Evolutionary conservation across 805 yeast genomes (phyloP).

Genomic region (Spathaspora girioi): DNA sequence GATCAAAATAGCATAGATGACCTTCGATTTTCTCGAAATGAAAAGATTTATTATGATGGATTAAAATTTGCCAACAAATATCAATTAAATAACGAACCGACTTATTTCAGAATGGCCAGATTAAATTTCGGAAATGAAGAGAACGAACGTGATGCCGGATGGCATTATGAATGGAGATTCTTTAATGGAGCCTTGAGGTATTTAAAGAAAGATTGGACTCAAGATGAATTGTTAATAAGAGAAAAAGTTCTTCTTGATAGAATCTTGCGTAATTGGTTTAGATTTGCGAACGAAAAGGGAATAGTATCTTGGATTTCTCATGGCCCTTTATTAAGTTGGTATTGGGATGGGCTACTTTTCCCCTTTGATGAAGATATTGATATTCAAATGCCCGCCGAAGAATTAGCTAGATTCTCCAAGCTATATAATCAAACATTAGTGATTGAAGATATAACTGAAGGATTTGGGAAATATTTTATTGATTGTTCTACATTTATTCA

Average conservation of each 20-base stretch:
- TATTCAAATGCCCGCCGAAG: constrained; percentile 28
- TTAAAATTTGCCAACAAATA: constrained; percentile 14
- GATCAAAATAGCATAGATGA: constrained; percentile 8
- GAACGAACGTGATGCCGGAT: constrained; percentile 39
- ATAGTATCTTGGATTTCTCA: constrained; percentile 30
- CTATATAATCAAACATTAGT: constrained; percentile 27
- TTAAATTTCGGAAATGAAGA: constrained; percentile 17
- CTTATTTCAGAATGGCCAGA: constrained; percentile 32
- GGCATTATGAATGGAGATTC: constrained; percentile 58
- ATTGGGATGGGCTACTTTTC: constrained; percentile 29
- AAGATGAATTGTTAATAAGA: constrained; percentile 17
- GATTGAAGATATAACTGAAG: constrained; percentile 29
- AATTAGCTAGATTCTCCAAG: constrained; percentile 23
- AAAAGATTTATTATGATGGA: constrained; percentile 18
- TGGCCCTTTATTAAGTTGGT: constrained; percentile 29
- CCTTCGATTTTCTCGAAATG: constrained; percentile 13
- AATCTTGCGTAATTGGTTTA: constrained; percentile 23
- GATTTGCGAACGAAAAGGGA: constrained; percentile 27
- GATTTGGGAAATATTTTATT: constrained; percentile 25
- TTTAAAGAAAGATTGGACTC: constrained; percentile 25
- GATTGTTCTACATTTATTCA: constrained; percentile 30
- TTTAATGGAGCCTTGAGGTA: constrained; percentile 53
- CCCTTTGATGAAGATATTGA: constrained; percentile 32
- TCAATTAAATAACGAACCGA: constrained; percentile 22
- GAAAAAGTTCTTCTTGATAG: constrained; percentile 17